Evolutionary conservation across 495 filamentous ascomycete species (phyloP), one percentile per base, ranked within the genome.

Genomic region (Trichoderma erinaceum): DNA sequence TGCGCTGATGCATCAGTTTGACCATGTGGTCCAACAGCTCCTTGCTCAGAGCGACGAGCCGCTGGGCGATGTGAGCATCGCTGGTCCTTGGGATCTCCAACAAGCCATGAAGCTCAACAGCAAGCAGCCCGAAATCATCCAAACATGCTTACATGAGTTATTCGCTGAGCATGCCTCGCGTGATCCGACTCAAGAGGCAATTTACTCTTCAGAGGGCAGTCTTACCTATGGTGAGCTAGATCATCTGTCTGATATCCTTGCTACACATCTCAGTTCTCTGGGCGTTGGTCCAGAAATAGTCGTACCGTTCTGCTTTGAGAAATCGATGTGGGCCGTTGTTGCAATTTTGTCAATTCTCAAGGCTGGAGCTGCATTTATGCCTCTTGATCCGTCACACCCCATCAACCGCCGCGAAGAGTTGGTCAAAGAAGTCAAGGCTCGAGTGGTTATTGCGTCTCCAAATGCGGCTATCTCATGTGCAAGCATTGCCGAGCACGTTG

Each of bases 201-300:
- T 65, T 8, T 65, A 41, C 23, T 65, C 64, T 7, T 65, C 64
- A 3, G 23, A 65, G 21, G 64, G 64, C 15, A 65, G 64, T 16
- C 41, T 65, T n/a, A 65, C 64, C 3, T 65, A 65, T 27, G 64
- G 64, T 46, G 64, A 65, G 35, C 64, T 65, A 13, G 64, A 65
- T n/a, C 38, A 41, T n/a, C 64, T 41, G 0, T 23, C 64, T 2
- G 64, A 65, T 65, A 65, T 41, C 12, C 32, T 65, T 18, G 64
- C 64, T 12, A 27, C 35, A 12, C 23, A 65, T 27, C 64, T 65
- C 21, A 46, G 35, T n/a, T 65, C 64, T 15, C 13, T 65, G n/a
- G 81, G 82, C 2, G 80, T 85, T 32, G 77, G 80, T 1, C 77
- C 81, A 2, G 84, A 83, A 72, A 73, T 71, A 23, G 71, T 85